Evolutionary conservation across 495 filamentous ascomycete genomes (phyloP), one percentile per base, ranked within the genome.

Genomic region (Hypomontagnella submonticulosa): DNA sequence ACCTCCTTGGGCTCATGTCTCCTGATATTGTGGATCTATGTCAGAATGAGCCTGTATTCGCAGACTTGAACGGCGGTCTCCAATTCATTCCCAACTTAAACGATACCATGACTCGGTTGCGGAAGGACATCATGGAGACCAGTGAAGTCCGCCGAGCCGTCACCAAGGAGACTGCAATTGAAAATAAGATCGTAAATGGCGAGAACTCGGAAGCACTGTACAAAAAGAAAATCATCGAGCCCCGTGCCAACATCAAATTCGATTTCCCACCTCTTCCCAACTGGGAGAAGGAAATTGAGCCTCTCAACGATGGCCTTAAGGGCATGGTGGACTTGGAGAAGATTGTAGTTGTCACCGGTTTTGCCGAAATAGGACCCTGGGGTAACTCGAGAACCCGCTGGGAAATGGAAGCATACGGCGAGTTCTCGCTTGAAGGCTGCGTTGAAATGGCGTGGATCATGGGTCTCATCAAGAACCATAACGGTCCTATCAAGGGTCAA

Each of bases 391-490:
- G 96, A 58, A 99, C 95, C 34, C 87, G 95, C 33, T 99, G 95
- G 95, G 93, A 99, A 79, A 99, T 98, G 93, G 95, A 99, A 78
- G 92, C 96, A 9, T 86, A 93, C 67, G 95, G 95, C 69, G 84
- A 96, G 71, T 99, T 99, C 81, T 98, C 96, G 13, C 87, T 98
- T 13, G 95, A 98, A 77, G 95, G 95, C 13, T 98, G 95, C 72
- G 89, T 99, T 58, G 95, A 99, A 78, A 98, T 99, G 95, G 92
- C 95, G 30, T 99, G 95, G 95, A 91, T 99, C 73, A 99, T 98
- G 95, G 96, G 96, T 57, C 88, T 98, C 57, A 98, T 99, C 78
- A 96, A 91, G 80, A 96, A 99, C 75, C 92, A 97, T 80, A 97
- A 98, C 66, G 96, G 95, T n/a, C 91, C 92, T 6, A 88, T 99